These are phyloP conservation scores for Aspergillus phoenicis DNA, from an alignment of 2,329 filamentous ascomycete genomes.

Conservation along the genomic window DNA sequence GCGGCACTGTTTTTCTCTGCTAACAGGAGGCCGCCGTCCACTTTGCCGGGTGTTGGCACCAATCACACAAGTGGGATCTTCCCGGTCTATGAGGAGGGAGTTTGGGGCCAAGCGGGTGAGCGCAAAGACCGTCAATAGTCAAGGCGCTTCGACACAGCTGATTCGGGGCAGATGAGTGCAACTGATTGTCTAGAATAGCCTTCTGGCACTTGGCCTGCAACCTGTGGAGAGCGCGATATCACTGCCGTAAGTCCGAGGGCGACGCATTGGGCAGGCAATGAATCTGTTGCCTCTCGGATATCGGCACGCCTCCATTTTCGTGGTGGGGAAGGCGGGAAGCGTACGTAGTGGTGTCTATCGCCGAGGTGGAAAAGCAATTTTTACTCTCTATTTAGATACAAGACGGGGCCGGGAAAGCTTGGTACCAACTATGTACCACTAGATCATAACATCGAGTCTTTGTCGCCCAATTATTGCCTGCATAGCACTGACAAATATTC, in stretches of 20 bases:
- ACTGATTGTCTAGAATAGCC: neutral
- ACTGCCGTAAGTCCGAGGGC: neutral
- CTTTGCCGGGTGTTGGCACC: conserved; percentile 2
- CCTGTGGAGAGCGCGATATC: neutral
- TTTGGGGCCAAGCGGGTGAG: neutral
- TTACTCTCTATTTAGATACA: too few relatives aligned
- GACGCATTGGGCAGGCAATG: neutral
- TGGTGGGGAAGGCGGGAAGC: conserved; percentile 1
- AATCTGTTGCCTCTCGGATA: conserved; percentile 1
- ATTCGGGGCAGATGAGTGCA: neutral
- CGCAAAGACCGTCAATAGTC: neutral
- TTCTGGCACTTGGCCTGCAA: neutral
- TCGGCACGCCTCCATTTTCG: conserved; percentile 5
- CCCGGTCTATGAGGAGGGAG: neutral
- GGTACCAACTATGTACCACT: too few relatives aligned
- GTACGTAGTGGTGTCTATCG: too few relatives aligned
- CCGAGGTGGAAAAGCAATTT: too few relatives aligned
- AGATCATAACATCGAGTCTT: too few relatives aligned
- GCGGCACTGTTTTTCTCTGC: neutral
- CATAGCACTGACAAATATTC: too few relatives aligned
- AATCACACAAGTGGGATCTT: neutral
- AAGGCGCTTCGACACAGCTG: neutral
- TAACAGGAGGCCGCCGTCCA: neutral
- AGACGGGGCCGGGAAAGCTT: too few relatives aligned
- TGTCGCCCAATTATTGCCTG: too few relatives aligned